These are phyloP conservation scores for Fusarium sp. DNA, from an alignment of 2,329 filamentous ascomycete species.

Conservation along the genomic window DNA sequence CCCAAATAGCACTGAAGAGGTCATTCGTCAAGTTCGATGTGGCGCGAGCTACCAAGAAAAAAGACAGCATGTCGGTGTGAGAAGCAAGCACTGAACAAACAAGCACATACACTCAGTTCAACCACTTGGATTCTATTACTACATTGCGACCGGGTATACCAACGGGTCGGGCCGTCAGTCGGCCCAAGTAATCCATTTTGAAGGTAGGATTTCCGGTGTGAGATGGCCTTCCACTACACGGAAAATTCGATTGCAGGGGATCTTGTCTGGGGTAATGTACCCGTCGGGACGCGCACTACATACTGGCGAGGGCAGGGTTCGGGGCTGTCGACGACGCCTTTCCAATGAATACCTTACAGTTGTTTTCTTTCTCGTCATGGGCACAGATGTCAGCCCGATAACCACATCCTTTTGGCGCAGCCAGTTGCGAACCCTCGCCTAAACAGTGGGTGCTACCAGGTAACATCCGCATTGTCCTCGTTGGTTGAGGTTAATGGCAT, in stretches of 20 bases:
- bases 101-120: slow-evolving; percentile 4
- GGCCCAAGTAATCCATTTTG: slow-evolving; percentile 15
- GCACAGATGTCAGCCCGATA: slow-evolving; percentile 30
- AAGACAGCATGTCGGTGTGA: slow-evolving; percentile 39
- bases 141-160: slow-evolving; percentile 35
- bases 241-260: slow-evolving; percentile 5
- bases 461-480: slow-evolving; percentile 24
- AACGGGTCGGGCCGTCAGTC: slow-evolving; percentile 45
- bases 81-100: background rate
- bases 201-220: slow-evolving; percentile 33
- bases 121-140: background rate
- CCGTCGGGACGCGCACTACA: slow-evolving; percentile 12
- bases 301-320: slow-evolving; percentile 5
- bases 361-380: slow-evolving; percentile 22
- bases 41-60: slow-evolving; percentile 11
- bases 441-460: slow-evolving; percentile 22
- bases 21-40: slow-evolving; percentile 17
- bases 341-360: slow-evolving; percentile 3
- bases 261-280: slow-evolving; percentile 23
- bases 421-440: slow-evolving; percentile 16
- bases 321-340: slow-evolving; percentile 6
- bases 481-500: slow-evolving; percentile 21
- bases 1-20: slow-evolving; percentile 17
- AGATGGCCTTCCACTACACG: slow-evolving; percentile 22
- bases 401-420: slow-evolving; percentile 29